phyloP scores from a whole-genome alignment of 129 eudicot species.

The Artemisia annua region DNA sequence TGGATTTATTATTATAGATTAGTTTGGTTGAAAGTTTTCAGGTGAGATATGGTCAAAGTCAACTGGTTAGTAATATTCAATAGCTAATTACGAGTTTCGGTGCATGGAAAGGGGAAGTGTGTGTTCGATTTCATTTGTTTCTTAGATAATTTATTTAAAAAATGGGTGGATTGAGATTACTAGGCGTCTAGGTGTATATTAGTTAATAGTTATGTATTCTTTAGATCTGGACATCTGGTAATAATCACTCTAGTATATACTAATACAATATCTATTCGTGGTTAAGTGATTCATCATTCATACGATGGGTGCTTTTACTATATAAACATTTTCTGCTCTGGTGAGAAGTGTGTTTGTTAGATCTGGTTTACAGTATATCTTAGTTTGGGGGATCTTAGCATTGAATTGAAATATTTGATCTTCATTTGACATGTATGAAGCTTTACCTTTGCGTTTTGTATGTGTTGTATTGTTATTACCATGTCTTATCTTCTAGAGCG shows the following conservation, averaged over 20 bases:
- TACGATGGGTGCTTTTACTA: conserved; percentile 2
- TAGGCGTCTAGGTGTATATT: conserved; percentile 11
- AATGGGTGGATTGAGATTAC: conserved; percentile 9
- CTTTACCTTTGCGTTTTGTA: conserved; percentile 1
- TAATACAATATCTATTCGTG: conserved; percentile 14
- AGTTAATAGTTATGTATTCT: conserved; percentile 6
- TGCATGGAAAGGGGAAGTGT: conserved; percentile 7
- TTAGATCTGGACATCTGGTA: neutral
- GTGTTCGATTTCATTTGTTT: conserved; percentile 17
- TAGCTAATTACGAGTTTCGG: conserved; percentile 4
- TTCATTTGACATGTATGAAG: neutral
- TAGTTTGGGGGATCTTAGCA: neutral
- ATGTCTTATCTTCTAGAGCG: conserved; percentile 3
- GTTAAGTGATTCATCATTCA: conserved; percentile 3
- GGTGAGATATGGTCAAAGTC: conserved; percentile 30
- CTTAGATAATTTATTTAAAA: neutral
- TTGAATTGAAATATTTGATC: conserved; percentile 1
- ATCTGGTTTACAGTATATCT: conserved; percentile 4
- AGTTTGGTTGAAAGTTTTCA: conserved; percentile 21
- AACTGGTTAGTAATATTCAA: conserved; percentile 17
- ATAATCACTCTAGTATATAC: conserved; percentile 13
- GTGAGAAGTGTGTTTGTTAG: neutral
- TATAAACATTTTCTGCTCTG: neutral
- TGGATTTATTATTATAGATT: conserved; percentile 1
- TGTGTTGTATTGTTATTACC: conserved; percentile 3